Base-by-base conservation (phyloP, 768 basidiomycete species). In the Postia placenta region DNA sequence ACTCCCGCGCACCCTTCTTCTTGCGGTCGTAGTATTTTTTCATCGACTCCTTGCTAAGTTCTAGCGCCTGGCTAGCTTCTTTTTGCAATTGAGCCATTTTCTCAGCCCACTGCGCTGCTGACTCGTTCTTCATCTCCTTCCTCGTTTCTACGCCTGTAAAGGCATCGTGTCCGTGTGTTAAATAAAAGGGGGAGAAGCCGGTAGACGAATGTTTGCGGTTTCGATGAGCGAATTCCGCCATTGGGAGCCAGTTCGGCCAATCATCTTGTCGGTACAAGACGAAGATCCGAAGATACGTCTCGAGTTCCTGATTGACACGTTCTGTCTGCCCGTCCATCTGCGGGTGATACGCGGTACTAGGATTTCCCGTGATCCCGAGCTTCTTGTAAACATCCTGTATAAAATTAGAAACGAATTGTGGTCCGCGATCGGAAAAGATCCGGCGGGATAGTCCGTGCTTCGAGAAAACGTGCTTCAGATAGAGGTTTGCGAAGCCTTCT, bases 321-420 rank as follows among this genome's bases (percentile, higher is more conserved):
- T 72, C 71, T 0, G 68, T 69, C 20, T 60, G 63, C 46, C 67
- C 62, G 45, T 75, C 68, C 1, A 68, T 67, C 52, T 75, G 64
- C 0, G 72, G 73, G 42, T 76, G 75, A 51, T 69, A 75, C 0
- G 70, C 69, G 0, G 69, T 73, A 33, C 30, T 2, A 60, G 69
- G 1, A 59, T 59, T 20, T 41, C 2, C 2, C 40, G 20, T 14
- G 60, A 25, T 26, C 56, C 36, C 2, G 55, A 36, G 7, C 37
- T 14, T 7, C 1, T 25, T 26, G 5, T 22, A 33, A 1, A 52
- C 35, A 14, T 44, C 25, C 27, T 4, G 2, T 24, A 22, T 51
- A 23, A 57, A 51, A 5, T 35, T 3, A 5, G 53, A 54, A 4
- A 52, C 41, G 27, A 57, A 57, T 6, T 12, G 23, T 2, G 48